These are phyloP conservation scores for Hyphodiscus sp. DNA, from an alignment of 2,329 filamentous ascomycete species.

Conservation along the genomic window DNA sequence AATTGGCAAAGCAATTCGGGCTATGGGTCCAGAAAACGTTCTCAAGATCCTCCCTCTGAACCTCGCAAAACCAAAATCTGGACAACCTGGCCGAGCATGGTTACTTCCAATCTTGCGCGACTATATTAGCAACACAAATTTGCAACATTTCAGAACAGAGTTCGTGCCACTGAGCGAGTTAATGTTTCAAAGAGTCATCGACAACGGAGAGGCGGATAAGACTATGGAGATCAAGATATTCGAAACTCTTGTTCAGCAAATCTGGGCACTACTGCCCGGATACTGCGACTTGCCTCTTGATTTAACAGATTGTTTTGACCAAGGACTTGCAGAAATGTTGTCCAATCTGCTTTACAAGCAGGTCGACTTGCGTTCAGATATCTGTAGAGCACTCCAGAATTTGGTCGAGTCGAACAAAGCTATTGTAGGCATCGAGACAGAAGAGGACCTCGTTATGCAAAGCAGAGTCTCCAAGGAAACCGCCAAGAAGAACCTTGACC, in stretches of 20 bases:
- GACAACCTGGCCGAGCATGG: conserved; percentile 85
- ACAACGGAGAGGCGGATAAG: conserved; percentile 77
- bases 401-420: conserved; percentile 89
- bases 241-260: conserved; percentile 91
- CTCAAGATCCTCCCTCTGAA: conserved; percentile 81
- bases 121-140: conserved; percentile 79
- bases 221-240: conserved; percentile 97
- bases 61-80: conserved; percentile 67
- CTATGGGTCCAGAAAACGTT: conserved; percentile 83
- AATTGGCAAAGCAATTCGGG: conserved; percentile 77
- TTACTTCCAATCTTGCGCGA: conserved; percentile 87
- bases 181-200: conserved; percentile 83
- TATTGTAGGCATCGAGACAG: conserved; percentile 61
- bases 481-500: conserved; percentile 74
- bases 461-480: conserved; percentile 68
- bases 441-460: conserved; percentile 65
- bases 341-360: conserved; percentile 92
- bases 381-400: conserved; percentile 80
- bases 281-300: conserved; percentile 93
- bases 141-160: conserved; percentile 78
- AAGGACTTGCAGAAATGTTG: conserved; percentile 80
- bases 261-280: conserved; percentile 88
- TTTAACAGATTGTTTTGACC: conserved; percentile 69
- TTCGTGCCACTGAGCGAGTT: conserved; percentile 84
- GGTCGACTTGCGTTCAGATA: conserved; percentile 74